A percentile compares a stretch with the other conserved stretches of the same genome.
Evolutionary conservation across 192 early-diverging fungal genomes (phyloP).

Genomic region (Coemansia sp.): DNA sequence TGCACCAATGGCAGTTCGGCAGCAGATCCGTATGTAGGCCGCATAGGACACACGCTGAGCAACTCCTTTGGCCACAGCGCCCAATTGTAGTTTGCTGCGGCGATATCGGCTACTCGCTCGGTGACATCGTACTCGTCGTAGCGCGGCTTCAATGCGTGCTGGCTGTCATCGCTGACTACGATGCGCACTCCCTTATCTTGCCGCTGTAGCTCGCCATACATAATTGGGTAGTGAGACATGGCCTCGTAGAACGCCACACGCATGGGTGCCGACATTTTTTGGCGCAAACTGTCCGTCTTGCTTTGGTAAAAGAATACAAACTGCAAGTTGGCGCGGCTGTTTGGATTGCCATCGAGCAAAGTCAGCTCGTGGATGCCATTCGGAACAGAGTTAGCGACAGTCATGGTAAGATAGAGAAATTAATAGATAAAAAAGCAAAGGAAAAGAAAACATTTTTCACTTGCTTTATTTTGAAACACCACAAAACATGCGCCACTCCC

Average conservation of each 20-base stretch:
- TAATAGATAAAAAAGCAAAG: not conserved
- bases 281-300: not conserved
- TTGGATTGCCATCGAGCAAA: conserved; percentile 28
- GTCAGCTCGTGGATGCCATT: conserved; percentile 29
- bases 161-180: conserved; percentile 6
- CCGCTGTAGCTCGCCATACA: conserved; percentile 20
- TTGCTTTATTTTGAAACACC: not conserved
- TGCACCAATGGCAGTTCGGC: conserved; percentile 21
- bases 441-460: not conserved
- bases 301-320: conserved; percentile 38
- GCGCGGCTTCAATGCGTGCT: not conserved
- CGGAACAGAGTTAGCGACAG: not conserved
- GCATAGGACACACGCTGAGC: conserved; percentile 18
- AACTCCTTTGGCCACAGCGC: conserved; percentile 22
- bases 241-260: conserved; percentile 21
- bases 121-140: conserved; percentile 23
- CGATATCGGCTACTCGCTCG: conserved; percentile 14
- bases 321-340: conserved; percentile 39
- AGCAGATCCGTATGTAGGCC: not conserved
- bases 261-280: not conserved
- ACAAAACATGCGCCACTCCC: not conserved
- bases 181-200: not conserved
- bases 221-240: conserved; percentile 35
- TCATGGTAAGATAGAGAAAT: not conserved
- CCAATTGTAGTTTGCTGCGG: conserved; percentile 23